phyloP scores from a whole-genome alignment of 2,329 filamentous ascomycete species.

The Corniculantispora saksenae region DNA sequence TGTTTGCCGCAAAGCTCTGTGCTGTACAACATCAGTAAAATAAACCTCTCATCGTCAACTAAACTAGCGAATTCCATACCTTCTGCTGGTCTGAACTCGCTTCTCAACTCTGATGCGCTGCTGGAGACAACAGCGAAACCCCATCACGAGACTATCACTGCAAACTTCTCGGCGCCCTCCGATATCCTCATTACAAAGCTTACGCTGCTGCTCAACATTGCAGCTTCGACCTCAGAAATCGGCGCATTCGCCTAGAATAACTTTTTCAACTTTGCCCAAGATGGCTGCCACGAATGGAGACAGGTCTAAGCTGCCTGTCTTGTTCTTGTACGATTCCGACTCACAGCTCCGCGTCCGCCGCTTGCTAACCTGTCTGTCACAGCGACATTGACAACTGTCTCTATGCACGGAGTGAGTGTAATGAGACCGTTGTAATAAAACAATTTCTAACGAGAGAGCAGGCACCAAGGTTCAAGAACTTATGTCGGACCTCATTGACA shows the following conservation, averaged over 20 bases:
- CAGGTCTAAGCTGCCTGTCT: constrained; percentile 37
- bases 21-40: not conserved
- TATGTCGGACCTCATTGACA: constrained; percentile 81
- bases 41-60: not conserved
- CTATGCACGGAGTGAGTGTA: constrained; percentile 75
- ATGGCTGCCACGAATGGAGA: constrained; percentile 39
- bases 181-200: not conserved
- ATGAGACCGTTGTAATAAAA: not conserved
- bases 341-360: not conserved
- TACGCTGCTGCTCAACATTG: not conserved
- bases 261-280: not conserved
- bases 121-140: not conserved
- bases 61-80: not conserved
- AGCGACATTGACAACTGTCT: constrained; percentile 99
- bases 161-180: not conserved
- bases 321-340: constrained; percentile 43
- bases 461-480: constrained; percentile 80
- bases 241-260: not conserved
- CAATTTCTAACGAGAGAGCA: constrained; percentile 30
- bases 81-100: not conserved
- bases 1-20: not conserved
- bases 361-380: not conserved
- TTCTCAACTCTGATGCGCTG: not conserved
- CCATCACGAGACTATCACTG: not conserved
- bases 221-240: not conserved